These are phyloP conservation scores for Cryptococcus sp. DNA, from an alignment of 1,284 basidiomycete genomes.

Conservation along the genomic window DNA sequence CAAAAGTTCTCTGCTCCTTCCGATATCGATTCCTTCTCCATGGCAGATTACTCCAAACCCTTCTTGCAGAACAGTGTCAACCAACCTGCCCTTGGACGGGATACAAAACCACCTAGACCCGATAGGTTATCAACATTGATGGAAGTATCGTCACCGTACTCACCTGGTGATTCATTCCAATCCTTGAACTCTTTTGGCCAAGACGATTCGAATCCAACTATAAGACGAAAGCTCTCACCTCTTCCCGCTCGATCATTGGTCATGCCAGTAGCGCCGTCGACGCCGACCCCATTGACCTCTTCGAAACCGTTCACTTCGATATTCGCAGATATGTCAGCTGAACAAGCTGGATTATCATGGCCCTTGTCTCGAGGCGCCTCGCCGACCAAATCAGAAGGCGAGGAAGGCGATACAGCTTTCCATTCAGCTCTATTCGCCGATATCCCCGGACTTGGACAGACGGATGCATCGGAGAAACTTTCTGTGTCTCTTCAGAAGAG, in stretches of 20 bases:
- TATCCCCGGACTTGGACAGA: not conserved
- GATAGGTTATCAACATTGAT: not conserved
- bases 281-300: not conserved
- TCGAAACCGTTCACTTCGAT: conserved; percentile 21
- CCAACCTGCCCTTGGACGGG: not conserved
- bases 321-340: conserved; percentile 40
- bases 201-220: conserved; percentile 22
- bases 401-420: conserved; percentile 15
- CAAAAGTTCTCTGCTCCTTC: conserved; percentile 4
- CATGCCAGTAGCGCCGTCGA: conserved; percentile 1
- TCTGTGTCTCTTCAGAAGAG: not conserved
- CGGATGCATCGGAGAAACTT: not conserved
- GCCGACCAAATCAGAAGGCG: conserved; percentile 1
- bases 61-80: not conserved
- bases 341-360: conserved; percentile 36
- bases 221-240: conserved; percentile 17
- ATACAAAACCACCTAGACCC: not conserved
- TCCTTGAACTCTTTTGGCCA: not conserved
- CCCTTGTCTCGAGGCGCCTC: conserved; percentile 14
- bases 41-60: not conserved
- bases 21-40: conserved; percentile 5
- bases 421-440: conserved; percentile 13
- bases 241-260: not conserved
- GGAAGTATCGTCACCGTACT: not conserved
- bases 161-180: not conserved